Evolutionary conservation across 768 basidiomycete genomes (phyloP).

Genomic region (Porpolomopsis calyptriformis): DNA sequence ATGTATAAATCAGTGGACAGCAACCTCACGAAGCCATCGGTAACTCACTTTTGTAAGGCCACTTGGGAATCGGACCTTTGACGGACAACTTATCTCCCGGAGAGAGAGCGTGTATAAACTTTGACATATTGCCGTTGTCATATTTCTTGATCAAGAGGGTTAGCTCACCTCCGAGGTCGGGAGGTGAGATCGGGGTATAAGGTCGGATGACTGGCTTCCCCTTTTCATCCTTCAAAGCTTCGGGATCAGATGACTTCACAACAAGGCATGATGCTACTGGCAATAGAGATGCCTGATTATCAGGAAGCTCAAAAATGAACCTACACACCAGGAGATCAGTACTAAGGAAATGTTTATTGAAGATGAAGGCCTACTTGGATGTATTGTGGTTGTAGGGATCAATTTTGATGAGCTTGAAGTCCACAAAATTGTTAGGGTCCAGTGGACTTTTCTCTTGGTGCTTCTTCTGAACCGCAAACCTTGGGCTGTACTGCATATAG

Average conservation of each 20-base stretch:
- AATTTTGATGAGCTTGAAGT: conserved; percentile 74
- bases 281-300: conserved; percentile 65
- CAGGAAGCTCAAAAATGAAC: conserved; percentile 73
- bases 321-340: conserved; percentile 23
- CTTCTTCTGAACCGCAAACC: conserved; percentile 18
- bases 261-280: conserved; percentile 72
- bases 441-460: conserved; percentile 59
- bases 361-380: conserved; percentile 39
- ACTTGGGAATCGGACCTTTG: conserved; percentile 89
- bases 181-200: conserved; percentile 84
- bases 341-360: background rate
- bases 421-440: conserved; percentile 62
- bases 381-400: conserved; percentile 94
- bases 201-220: conserved; percentile 85
- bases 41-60: conserved; percentile 62
- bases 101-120: conserved; percentile 69
- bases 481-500: conserved; percentile 34
- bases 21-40: background rate
- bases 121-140: conserved; percentile 74
- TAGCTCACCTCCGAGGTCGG: conserved; percentile 66
- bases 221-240: conserved; percentile 55
- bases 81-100: conserved; percentile 74
- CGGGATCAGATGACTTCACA: conserved; percentile 62
- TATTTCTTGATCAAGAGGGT: conserved; percentile 79
- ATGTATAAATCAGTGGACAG: conserved; percentile 1